These are phyloP conservation scores for Allium sativum DNA, from an alignment of 106 monocot genomes.

Conservation along the genomic window DNA sequence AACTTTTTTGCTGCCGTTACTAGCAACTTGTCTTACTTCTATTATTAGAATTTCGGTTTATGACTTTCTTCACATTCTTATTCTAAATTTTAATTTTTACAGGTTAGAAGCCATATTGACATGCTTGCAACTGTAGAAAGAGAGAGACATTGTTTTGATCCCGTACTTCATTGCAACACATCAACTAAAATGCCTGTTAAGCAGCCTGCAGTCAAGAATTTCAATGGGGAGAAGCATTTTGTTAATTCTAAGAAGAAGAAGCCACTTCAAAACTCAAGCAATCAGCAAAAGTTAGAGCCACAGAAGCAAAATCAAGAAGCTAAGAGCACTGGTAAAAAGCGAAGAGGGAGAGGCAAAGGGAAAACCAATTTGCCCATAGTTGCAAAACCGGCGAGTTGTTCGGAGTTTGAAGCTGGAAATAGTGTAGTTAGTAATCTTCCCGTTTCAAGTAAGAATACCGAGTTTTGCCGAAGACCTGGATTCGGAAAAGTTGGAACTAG, in stretches of 20 bases:
- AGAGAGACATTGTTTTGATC: conserved; percentile 11
- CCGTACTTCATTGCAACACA: neutral
- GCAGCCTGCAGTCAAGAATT: conserved; percentile 17
- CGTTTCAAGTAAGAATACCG: conserved; percentile 38
- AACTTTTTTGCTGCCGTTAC: neutral
- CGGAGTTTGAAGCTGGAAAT: neutral
- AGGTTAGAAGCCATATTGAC: conserved; percentile 2
- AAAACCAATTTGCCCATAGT: conserved; percentile 4
- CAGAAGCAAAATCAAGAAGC: neutral
- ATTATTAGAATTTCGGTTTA: no score
- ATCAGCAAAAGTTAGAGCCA: conserved; percentile 20
- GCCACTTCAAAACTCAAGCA: conserved; percentile 31
- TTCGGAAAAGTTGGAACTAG: conserved; percentile 56
- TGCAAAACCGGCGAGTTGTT: neutral
- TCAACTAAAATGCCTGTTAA: conserved; percentile 17
- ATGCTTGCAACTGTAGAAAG: conserved; percentile 17
- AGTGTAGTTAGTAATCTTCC: conserved; percentile 20
- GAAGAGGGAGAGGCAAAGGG: conserved; percentile 29
- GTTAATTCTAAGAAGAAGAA: conserved; percentile 16
- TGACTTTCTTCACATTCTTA: neutral
- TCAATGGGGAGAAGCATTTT: conserved; percentile 18
- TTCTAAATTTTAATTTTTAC: neutral
- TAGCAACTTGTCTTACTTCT: neutral
- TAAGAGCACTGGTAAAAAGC: conserved; percentile 28
- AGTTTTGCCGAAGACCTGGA: conserved; percentile 57